Base-by-base conservation (phyloP, 2,329 filamentous ascomycete genomes). In the Lecanicillium sp. region DNA sequence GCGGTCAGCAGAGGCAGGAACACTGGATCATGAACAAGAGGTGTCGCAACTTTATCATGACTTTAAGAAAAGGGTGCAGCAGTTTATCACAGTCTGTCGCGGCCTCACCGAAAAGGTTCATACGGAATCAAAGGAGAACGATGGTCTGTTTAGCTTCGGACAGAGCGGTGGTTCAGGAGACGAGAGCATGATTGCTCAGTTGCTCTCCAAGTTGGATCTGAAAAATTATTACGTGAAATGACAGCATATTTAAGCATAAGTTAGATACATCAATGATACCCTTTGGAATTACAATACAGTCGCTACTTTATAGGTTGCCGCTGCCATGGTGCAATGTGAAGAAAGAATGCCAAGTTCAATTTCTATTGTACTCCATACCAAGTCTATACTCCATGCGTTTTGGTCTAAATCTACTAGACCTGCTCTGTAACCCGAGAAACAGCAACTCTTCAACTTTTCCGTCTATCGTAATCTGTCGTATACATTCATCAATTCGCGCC, bases 61-160 rank as follows among this genome's bases (percentile, higher is more conserved):
- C 22, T 87, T 94, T 50, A 73, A 71, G 53, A 84, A 80, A 55
- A 87, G 87, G 50, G 71, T 87, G 0, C 72, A 77, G 18, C 74
- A 85, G 0, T 92, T 94, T 50, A 69, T 92, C 41, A 81, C 68
- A 34, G 85, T 84, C 2, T 92, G 77, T 56, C 74, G 70, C 43
- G 80, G 72, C 2, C 66, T 84, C 53, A 79, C 69, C 30, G 85
- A 80, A 55, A 86, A 76, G 71, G 74, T 65, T 35, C 57, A 66
- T 46, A 51, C 57, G 27, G 51, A 52, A 36, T 37, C 47, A 7
- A 53, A 49, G 14, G 57, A 51, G 44, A 53, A 47, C 44, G 57
- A 46, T 42, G 46, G 61, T 43, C 55, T 61, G 1, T 32, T 30
- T 14, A 29, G 34, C 8, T 13, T 29, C 3, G 25, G 47, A 58